These are phyloP conservation scores for Datura wrightii DNA, from an alignment of 257 asterid genomes.

Conservation along the genomic window DNA sequence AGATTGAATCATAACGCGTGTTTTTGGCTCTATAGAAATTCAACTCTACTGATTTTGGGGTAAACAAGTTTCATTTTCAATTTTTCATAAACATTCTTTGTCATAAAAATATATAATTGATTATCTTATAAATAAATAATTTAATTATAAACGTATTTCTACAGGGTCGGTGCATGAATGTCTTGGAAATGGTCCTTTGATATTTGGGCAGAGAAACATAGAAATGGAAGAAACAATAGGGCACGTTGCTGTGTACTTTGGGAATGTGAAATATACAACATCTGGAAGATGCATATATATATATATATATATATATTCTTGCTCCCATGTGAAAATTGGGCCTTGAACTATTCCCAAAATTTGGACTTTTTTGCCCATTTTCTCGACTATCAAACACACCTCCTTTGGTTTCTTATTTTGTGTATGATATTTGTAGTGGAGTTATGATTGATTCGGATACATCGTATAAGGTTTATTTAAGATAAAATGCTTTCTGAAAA, in stretches of 20 bases:
- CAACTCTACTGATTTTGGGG: no score
- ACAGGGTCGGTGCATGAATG: neutral
- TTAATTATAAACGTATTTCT: no score
- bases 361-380: constrained; percentile 11
- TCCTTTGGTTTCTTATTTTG: neutral
- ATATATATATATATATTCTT: neutral
- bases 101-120: no score
- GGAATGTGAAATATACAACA: constrained; percentile 9
- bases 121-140: no score
- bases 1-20: no score
- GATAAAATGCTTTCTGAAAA: no score
- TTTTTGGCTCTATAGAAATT: no score
- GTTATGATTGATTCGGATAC: no score
- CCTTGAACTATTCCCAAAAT: neutral
- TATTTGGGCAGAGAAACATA: neutral
- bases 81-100: no score
- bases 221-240: constrained; percentile 22
- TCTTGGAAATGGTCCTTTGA: neutral
- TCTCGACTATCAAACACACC: constrained; percentile 1
- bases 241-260: constrained; percentile 21
- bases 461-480: no score
- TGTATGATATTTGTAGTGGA: neutral
- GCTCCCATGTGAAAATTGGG: constrained; percentile 25
- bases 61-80: no score
- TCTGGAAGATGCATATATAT: constrained; percentile 4